These are phyloP conservation scores for Aspergillus texensis DNA, from an alignment of 2,329 filamentous ascomycete genomes.

Conservation along the genomic window DNA sequence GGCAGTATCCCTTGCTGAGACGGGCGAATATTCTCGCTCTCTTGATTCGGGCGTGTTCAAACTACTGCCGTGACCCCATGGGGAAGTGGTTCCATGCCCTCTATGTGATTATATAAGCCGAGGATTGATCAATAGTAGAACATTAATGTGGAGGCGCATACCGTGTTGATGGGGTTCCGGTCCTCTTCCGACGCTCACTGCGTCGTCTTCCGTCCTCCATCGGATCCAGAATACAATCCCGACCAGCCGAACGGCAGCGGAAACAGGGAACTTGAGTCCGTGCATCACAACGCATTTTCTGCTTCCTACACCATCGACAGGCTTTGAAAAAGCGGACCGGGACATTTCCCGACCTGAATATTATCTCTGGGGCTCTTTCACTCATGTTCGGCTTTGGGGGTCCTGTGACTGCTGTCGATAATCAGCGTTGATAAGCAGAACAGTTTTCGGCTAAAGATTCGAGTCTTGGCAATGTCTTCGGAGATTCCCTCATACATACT, in stretches of 20 bases:
- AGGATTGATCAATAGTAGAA: not conserved
- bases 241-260: constrained; percentile 35
- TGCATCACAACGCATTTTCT: constrained; percentile 42
- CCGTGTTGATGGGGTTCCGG: constrained; percentile 26
- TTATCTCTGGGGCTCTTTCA: constrained; percentile 30
- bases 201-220: constrained; percentile 31
- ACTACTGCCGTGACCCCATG: constrained; percentile 12
- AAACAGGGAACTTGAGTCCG: constrained; percentile 39
- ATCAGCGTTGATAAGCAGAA: not conserved
- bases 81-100: constrained; percentile 2
- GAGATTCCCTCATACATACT: not conserved
- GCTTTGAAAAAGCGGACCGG: constrained; percentile 38
- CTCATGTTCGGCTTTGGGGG: constrained; percentile 22
- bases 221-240: constrained; percentile 38
- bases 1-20: constrained; percentile 20
- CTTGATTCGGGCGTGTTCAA: constrained; percentile 28
- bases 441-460: not conserved
- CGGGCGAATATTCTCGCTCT: constrained; percentile 31
- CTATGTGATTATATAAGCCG: constrained; percentile 1
- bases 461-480: not conserved
- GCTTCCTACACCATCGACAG: constrained; percentile 39
- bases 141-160: constrained; percentile 11
- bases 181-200: constrained; percentile 26
- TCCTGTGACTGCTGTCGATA: not conserved
- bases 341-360: constrained; percentile 33